These are phyloP conservation scores for Ceratocystis cubensis DNA, from an alignment of 2,329 filamentous ascomycete species.

Conservation along the genomic window DNA sequence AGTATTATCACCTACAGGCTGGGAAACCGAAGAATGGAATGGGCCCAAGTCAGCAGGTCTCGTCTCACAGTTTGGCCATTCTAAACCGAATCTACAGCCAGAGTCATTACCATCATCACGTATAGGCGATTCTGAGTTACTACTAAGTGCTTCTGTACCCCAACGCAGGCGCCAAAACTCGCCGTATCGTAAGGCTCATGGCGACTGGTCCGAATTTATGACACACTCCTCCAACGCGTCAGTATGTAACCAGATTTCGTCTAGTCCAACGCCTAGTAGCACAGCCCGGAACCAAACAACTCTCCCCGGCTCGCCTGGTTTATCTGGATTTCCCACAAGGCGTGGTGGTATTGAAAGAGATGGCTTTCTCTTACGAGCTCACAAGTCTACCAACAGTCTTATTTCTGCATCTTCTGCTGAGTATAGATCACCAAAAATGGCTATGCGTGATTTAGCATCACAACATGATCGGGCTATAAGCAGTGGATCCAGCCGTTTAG, in stretches of 20 bases:
- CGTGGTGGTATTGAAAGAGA: conserved; percentile 1
- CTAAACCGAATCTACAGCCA: not conserved
- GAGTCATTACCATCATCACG: conserved; percentile 4
- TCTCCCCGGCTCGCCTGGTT: not conserved
- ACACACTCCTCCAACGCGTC: conserved; percentile 13
- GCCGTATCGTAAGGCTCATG: conserved; percentile 7
- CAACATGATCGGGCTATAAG: conserved; percentile 9
- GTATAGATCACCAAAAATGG: conserved; percentile 8
- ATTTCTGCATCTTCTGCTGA: conserved; percentile 11
- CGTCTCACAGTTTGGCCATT: not conserved
- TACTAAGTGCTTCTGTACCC: not conserved
- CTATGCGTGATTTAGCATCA: not conserved
- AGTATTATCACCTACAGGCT: not conserved
- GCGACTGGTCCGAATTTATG: conserved; percentile 9
- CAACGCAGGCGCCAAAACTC: conserved; percentile 11
- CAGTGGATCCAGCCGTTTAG: conserved; percentile 8
- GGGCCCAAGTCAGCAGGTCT: not conserved
- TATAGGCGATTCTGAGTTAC: conserved; percentile 1
- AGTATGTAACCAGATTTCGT: not conserved
- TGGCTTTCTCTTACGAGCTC: not conserved
- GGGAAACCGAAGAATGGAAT: conserved; percentile 16
- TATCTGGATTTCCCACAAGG: not conserved
- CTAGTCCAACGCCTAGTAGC: not conserved
- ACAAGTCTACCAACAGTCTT: conserved; percentile 15
- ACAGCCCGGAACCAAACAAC: not conserved